Percentiles rank a stretch among this genome's conserved stretches.
Evolutionary conservation across 2,329 filamentous ascomycete genomes (phyloP).

Genomic region (Calonectria pseudoturangicola): DNA sequence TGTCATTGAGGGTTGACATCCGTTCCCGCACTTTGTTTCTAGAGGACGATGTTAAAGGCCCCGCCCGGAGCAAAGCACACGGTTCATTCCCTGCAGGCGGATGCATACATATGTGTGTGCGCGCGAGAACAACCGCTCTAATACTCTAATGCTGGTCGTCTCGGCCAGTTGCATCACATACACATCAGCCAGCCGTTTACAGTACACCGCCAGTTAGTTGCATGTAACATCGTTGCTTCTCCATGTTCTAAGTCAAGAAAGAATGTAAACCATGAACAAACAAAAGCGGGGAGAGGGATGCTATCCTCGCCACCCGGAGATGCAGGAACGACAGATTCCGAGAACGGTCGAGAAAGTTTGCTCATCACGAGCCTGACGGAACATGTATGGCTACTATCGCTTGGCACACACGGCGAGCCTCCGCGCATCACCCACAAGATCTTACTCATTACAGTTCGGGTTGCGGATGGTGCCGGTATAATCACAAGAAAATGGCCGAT

Average conservation of each 20-base stretch:
- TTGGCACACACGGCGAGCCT: conserved; percentile 14
- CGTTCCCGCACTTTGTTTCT: not conserved
- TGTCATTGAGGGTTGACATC: not conserved
- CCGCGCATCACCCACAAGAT: conserved; percentile 25
- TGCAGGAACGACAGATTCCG: not conserved
- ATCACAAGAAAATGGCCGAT: conserved; percentile 2
- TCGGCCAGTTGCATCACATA: conserved; percentile 17
- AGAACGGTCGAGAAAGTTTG: not conserved
- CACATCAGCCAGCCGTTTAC: not conserved
- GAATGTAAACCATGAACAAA: conserved; percentile 16
- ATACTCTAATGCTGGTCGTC: conserved; percentile 22
- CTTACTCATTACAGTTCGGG: not conserved
- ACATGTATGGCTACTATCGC: not conserved
- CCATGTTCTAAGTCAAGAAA: not conserved
- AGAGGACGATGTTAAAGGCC: not conserved
- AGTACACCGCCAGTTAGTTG: conserved; percentile 30
- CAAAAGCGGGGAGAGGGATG: conserved; percentile 13
- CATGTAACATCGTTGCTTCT: conserved; percentile 1
- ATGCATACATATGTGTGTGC: conserved; percentile 1
- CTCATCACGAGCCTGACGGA: conserved; percentile 14
- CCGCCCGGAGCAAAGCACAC: conserved; percentile 11
- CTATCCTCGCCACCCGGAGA: not conserved
- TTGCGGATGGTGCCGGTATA: not conserved
- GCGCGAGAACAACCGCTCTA: conserved; percentile 16
- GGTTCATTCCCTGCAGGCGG: conserved; percentile 22